Evolutionary conservation across 306 rosid species (phyloP), one percentile per base, ranked within the genome.

Genomic region (Medicago lupulina): DNA sequence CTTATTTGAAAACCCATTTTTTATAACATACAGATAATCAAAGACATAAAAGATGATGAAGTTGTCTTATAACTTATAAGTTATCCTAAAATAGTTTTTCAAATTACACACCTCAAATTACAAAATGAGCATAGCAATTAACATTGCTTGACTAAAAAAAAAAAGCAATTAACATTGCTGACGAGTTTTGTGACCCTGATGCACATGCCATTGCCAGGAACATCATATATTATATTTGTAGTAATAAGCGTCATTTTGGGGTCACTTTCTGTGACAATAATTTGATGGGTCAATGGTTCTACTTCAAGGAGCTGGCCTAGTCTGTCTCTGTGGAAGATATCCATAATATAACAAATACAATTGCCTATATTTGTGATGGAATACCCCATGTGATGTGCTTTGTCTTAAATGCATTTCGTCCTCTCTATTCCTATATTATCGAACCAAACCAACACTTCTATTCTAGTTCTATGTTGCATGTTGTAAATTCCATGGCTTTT

Each of bases 241-340:
- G 75, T 39, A 55, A 39, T 21, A 57, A 73, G 50, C 11, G 12
- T 47, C 7, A 47, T 47, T 75, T 36, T 64, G 10, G 57, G 39
- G 71, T 64, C 80, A 38, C 64, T 50, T 64, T 63, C 62, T 31
- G n/a, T 19, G 54, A 21, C 64, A 36, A 19, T 76, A 25, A 77
- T 67, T 73, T 54, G 54, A 76, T 53, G 46, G 13, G 28, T 69
- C 18, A 15, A 36, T 47, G 4, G 34, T 65, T 76, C 66, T 51
- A 75, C 28, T 63, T 75, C 63, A 75, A 40, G 59, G 39, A 57
- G 75, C 49, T 67, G 80, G 75, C 68, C 58, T 67, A 43, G 51
- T 34, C 72, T 75, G 72, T 46, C 66, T 7, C 7, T 21, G 28
- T 57, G 54, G 67, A 61, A 14, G 43, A 10, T 61, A 28, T 28